Conservation (phyloP, 805 yeast species). For the Candida sithepensis region DNA sequence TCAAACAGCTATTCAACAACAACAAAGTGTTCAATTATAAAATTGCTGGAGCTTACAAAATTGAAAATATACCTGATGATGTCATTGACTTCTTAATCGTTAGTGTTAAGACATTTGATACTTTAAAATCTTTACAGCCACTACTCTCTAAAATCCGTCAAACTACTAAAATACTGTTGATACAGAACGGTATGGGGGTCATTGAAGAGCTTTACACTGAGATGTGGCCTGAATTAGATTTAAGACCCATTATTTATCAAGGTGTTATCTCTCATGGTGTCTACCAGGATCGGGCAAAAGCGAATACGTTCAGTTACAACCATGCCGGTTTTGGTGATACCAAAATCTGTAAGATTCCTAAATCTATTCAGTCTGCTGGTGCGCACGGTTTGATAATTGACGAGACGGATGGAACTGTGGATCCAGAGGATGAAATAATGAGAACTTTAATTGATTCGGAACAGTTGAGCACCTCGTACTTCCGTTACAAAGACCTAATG, state of each 20-base stretch:
- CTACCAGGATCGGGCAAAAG: constrained; percentile 35
- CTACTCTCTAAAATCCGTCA: constrained; percentile 45
- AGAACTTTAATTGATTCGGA: constrained; percentile 23
- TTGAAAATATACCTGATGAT: constrained; percentile 18
- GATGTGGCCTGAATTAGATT: constrained; percentile 47
- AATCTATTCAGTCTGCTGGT: constrained; percentile 13
- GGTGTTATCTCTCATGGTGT: constrained; percentile 88
- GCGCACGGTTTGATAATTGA: background rate
- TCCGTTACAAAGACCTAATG: constrained; percentile 41
- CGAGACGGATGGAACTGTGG: constrained; percentile 12
- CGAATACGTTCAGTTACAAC: constrained; percentile 39
- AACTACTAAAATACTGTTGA: constrained; percentile 53
- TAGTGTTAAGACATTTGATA: constrained; percentile 78
- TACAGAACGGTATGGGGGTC: constrained; percentile 89
- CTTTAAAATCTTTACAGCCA: constrained; percentile 58
- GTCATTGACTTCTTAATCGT: constrained; percentile 45
- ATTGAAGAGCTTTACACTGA: constrained; percentile 45
- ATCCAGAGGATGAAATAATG: constrained; percentile 18
- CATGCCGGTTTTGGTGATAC: constrained; percentile 76
- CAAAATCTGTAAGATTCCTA: constrained; percentile 55
- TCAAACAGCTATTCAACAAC: constrained; percentile 25
- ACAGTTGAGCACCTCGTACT: constrained; percentile 28
- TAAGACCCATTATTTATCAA: constrained; percentile 58
- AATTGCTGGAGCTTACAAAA: constrained; percentile 15
- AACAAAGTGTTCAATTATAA: constrained; percentile 8